Percentiles rank a stretch among this genome's conserved stretches.
These are phyloP conservation scores for Yamadazyma akitaensis DNA, from an alignment of 805 yeast genomes.

Conservation along the genomic window DNA sequence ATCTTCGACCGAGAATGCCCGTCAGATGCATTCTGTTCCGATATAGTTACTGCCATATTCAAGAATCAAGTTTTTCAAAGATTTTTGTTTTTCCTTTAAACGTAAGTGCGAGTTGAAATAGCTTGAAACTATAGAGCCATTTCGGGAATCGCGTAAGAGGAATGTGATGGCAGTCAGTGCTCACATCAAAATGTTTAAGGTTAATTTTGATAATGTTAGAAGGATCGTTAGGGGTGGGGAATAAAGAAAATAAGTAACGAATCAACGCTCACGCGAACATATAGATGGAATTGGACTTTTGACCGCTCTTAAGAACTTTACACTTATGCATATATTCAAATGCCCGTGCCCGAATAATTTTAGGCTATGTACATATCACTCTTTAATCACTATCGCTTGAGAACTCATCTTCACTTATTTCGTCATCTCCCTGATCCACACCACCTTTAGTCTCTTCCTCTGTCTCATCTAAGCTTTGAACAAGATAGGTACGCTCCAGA, in stretches of 20 bases:
- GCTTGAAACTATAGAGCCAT: background rate
- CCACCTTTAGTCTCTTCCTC: conserved; percentile 9
- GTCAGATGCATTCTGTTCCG: conserved; percentile 5
- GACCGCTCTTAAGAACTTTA: background rate
- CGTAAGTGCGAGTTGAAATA: background rate
- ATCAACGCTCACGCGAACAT: too few species aligned
- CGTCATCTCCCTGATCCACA: background rate
- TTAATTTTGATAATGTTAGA: too few species aligned
- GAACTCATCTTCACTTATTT: conserved; percentile 18
- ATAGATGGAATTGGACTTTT: too few species aligned
- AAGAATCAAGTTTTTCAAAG: background rate
- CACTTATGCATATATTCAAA: too few species aligned
- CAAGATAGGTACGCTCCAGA: conserved; percentile 36
- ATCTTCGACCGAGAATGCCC: conserved; percentile 33
- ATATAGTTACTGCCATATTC: conserved; percentile 6
- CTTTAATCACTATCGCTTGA: conserved; percentile 39
- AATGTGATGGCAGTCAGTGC: background rate
- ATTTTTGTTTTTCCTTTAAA: conserved; percentile 1
- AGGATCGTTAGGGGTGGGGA: background rate
- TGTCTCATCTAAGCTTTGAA: conserved; percentile 13
- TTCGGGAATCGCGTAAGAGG: background rate
- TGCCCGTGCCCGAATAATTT: too few species aligned
- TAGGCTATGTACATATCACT: background rate
- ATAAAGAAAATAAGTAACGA: too few species aligned
- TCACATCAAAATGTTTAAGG: too few species aligned